Evolutionary conservation across 2,329 filamentous ascomycete genomes (phyloP), one percentile per base, ranked within the genome.

Genomic region (Diaporthe citri): DNA sequence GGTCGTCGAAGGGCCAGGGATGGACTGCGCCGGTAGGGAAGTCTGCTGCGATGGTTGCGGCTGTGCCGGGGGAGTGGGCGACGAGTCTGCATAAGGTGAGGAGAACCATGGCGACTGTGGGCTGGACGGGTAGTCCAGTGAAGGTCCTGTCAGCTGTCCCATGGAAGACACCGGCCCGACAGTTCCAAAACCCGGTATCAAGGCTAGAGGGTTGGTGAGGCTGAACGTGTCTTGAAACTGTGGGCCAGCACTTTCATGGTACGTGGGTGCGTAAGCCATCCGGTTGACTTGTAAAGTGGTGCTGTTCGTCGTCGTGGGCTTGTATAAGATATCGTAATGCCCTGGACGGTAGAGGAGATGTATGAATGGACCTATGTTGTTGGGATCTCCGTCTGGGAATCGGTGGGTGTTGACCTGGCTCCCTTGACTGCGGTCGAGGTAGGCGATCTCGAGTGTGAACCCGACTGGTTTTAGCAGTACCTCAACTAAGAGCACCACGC

Each of bases 241-340:
- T 8, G 75, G 55, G 17, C 64, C 64, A 39, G 51, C 56, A 20
- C n/a, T 57, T 28, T 57, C 43, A 31, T 75, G 74, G 15, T 66
- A 57, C 20, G 72, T 51, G 20, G 75, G 75, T 15, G 72, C 41
- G 34, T 75, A 86, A 4, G 83, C 82, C 20, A 87, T 88, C 34
- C 89, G 85, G 78, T 91, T 86, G 60, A 93, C 88, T 77, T 90
- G 89, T 59, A 92, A n/a, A 83, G 81, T n/a, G 20, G 41, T 64
- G 10, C 17, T 22, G 1, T 28, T 15, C 80, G 75, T 74, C 77
- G 59, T 69, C 80, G 75, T 71, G 81, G 75, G 77, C 72, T 76
- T 82, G 78, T 99, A 99, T 46, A 98, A 89, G 76, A 99, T 92
- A 83, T 98, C 97, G 83, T 98, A 99, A 84, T 98, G 97, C 76